Conservation (phyloP, 2,329 filamentous ascomycete species). For the Colletotrichum sp. region DNA sequence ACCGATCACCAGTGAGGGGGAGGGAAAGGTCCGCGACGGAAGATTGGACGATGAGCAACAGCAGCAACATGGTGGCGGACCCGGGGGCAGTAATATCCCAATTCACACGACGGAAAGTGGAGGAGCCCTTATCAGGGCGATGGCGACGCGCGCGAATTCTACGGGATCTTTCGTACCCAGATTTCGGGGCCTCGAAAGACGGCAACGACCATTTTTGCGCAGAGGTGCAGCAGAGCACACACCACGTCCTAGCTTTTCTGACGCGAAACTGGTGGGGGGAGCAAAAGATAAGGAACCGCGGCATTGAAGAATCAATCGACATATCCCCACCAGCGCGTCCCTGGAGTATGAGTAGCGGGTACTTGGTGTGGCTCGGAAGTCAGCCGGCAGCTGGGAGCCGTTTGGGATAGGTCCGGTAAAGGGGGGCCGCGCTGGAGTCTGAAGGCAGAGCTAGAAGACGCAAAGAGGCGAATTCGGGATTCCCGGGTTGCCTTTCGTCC, state of each 20-base stretch:
- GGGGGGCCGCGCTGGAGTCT: constrained; percentile 11
- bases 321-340: constrained; percentile 10
- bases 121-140: constrained; percentile 18
- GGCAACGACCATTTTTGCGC: neutral
- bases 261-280: constrained; percentile 19
- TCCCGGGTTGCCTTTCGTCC: neutral
- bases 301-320: constrained; percentile 4
- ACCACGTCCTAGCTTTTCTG: neutral
- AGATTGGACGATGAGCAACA: neutral
- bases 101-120: constrained; percentile 19
- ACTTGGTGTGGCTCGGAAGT: constrained; percentile 16
- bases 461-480: constrained; percentile 6
- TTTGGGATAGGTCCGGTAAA: constrained; percentile 8
- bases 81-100: constrained; percentile 10
- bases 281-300: constrained; percentile 12
- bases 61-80: neutral
- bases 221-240: constrained; percentile 8
- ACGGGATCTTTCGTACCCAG: neutral
- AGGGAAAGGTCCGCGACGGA: neutral
- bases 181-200: neutral
- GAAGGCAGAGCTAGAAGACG: constrained; percentile 8
- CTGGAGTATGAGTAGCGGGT: neutral
- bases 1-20: neutral
- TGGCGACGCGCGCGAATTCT: neutral
- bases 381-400: constrained; percentile 6